Conservation (phyloP, 306 rosid genomes). For the Vachellia collinsii region DNA sequence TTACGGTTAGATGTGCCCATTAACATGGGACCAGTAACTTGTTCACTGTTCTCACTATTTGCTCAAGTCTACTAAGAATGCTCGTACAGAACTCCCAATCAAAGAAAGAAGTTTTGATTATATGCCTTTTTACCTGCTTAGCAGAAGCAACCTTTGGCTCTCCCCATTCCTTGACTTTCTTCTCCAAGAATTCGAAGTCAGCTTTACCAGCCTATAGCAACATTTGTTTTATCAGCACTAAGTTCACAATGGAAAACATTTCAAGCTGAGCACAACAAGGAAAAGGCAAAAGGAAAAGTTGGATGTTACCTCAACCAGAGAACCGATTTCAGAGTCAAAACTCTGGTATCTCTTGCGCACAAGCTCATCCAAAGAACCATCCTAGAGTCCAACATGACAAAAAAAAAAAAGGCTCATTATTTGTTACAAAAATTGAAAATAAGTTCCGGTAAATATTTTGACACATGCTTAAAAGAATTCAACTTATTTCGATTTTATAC, state of each 20-base stretch:
- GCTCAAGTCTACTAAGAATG: neutral
- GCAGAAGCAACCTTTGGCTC: neutral
- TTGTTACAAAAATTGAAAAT: neutral
- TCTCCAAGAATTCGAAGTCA: neutral
- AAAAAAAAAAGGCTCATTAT: neutral
- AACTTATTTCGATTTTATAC: too few species aligned
- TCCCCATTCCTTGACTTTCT: neutral
- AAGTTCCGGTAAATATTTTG: neutral
- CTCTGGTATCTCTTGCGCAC: neutral
- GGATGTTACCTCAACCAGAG: neutral
- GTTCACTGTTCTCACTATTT: neutral
- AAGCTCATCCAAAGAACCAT: neutral
- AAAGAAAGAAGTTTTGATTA: too few species aligned
- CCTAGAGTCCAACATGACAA: neutral
- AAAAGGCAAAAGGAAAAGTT: neutral
- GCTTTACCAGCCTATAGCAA: neutral
- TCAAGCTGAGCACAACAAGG: neutral
- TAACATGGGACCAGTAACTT: neutral
- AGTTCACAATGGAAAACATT: neutral
- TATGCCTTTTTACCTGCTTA: neutral
- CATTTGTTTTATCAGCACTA: neutral
- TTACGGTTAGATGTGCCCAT: constrained; percentile 41
- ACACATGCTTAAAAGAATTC: neutral
- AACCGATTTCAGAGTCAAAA: neutral
- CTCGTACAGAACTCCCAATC: neutral